phyloP scores from a whole-genome alignment of 1,284 basidiomycete genomes.

The Phenoliferia sp. region DNA sequence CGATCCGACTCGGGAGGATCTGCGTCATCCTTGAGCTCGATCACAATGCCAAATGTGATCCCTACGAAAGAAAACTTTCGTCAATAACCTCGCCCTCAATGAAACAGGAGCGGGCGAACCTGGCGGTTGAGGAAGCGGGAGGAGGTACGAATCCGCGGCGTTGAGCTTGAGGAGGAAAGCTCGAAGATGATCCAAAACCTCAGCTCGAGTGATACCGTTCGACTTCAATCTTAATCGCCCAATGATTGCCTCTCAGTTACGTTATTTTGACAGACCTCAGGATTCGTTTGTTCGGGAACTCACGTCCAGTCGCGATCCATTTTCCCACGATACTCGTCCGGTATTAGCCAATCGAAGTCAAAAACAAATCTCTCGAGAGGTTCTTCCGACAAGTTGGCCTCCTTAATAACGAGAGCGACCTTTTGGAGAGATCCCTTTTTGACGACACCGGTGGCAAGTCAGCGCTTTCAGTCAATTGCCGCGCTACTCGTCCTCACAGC shows the following conservation, averaged over 20 bases:
- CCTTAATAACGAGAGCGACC: constrained; percentile 71
- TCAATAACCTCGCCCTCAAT: constrained; percentile 45
- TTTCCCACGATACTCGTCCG: constrained; percentile 56
- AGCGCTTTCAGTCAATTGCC: constrained; percentile 2
- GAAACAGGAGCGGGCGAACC: constrained; percentile 47
- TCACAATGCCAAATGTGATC: constrained; percentile 70
- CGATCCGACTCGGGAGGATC: constrained; percentile 53
- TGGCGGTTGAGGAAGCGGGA: constrained; percentile 29
- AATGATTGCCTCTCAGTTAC: too few relatives aligned
- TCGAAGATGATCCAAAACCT: constrained; percentile 71
- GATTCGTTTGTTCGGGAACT: constrained; percentile 33
- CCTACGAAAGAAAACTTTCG: constrained; percentile 51
- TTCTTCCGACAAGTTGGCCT: constrained; percentile 51
- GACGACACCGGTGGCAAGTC: constrained; percentile 18
- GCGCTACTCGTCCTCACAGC: constrained; percentile 28
- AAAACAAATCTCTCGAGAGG: constrained; percentile 59
- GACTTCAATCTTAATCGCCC: constrained; percentile 49
- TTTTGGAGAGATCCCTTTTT: constrained; percentile 68
- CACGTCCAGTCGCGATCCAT: constrained; percentile 41
- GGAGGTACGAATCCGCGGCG: constrained; percentile 70
- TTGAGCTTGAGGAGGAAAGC: constrained; percentile 78
- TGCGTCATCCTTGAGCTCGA: constrained; percentile 73
- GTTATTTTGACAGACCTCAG: too few relatives aligned
- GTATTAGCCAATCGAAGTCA: constrained; percentile 57
- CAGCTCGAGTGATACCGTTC: constrained; percentile 61